These are phyloP conservation scores for Boechera stricta DNA, from an alignment of 345 rosid species.

Conservation along the genomic window DNA sequence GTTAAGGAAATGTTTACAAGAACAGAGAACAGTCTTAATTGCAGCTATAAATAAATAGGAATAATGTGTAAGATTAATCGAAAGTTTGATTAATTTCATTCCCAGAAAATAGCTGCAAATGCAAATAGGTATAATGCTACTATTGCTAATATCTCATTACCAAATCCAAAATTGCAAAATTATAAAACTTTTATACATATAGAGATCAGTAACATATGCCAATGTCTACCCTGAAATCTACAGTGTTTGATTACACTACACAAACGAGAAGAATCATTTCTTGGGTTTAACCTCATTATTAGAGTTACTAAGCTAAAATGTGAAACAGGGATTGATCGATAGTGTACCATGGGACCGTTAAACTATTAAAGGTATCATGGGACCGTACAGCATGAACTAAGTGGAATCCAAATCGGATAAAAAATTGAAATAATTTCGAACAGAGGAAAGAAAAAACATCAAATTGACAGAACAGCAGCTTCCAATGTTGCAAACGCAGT, in stretches of 20 bases:
- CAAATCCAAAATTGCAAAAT: neutral
- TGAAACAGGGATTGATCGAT: slow-evolving; percentile 21
- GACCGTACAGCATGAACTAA: slow-evolving; percentile 32
- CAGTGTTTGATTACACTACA: neutral
- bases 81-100: too few relatives aligned
- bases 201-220: neutral
- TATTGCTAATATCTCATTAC: too few relatives aligned
- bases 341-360: neutral
- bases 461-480: slow-evolving; percentile 37
- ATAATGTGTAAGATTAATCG: neutral
- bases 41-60: neutral
- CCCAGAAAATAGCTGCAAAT: too few relatives aligned
- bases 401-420: slow-evolving; percentile 39
- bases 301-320: slow-evolving; percentile 18
- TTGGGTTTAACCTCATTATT: neutral
- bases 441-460: slow-evolving; percentile 18
- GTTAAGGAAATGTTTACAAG: neutral
- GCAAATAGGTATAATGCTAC: too few relatives aligned
- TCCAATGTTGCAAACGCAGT: slow-evolving; percentile 42
- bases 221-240: neutral
- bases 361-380: slow-evolving; percentile 26
- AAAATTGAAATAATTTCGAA: slow-evolving; percentile 20
- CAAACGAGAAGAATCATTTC: neutral
- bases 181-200: neutral
- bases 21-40: neutral